Evolutionary conservation across 306 rosid species (phyloP).

Genomic region (Senna siamea): DNA sequence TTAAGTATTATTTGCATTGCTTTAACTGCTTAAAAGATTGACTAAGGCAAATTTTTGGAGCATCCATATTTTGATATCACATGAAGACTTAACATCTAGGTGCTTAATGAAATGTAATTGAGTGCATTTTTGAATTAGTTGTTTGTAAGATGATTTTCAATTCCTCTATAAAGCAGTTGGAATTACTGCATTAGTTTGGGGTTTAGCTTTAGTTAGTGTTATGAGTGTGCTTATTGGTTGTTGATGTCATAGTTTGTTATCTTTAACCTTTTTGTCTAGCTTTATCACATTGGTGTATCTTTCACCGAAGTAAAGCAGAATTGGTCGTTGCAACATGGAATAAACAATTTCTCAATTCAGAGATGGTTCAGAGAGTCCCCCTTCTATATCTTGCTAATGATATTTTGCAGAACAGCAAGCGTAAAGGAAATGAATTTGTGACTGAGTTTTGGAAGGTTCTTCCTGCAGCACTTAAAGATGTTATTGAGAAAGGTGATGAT

Average conservation of each 20-base stretch:
- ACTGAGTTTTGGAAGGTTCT: slow-evolving; percentile 91
- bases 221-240: not conserved
- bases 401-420: slow-evolving; percentile 91
- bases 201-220: slow-evolving; percentile 6
- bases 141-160: not conserved
- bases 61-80: slow-evolving; percentile 1
- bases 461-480: slow-evolving; percentile 75
- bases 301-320: slow-evolving; percentile 87
- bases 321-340: slow-evolving; percentile 88
- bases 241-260: slow-evolving; percentile 32
- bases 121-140: not conserved
- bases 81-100: slow-evolving; percentile 3
- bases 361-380: slow-evolving; percentile 69
- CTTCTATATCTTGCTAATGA: slow-evolving; percentile 95
- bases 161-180: not conserved
- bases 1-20: not conserved
- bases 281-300: slow-evolving; percentile 96
- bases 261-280: slow-evolving; percentile 64
- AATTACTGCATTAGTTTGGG: not conserved
- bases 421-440: slow-evolving; percentile 95
- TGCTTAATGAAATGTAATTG: slow-evolving; percentile 27
- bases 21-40: not conserved
- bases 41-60: not conserved
- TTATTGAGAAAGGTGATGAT: slow-evolving; percentile 60
- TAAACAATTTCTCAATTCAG: slow-evolving; percentile 67